A percentile compares a stretch with the other conserved stretches of the same genome.
Evolutionary conservation across 805 yeast species (phyloP).

Genomic region (Yarrowia porcina): DNA sequence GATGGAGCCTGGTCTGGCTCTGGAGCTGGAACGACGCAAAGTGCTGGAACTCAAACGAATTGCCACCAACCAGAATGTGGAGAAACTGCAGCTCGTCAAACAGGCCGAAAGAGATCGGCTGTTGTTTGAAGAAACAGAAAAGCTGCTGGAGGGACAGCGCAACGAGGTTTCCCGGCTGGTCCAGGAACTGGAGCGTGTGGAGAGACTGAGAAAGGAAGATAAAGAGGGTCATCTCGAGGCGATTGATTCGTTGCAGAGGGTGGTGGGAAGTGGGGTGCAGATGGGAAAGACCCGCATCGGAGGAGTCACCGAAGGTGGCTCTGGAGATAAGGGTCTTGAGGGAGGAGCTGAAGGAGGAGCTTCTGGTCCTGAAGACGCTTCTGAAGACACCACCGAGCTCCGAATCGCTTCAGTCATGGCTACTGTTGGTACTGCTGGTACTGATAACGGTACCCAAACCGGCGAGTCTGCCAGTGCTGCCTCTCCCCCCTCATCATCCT

Average conservation of each 20-base stretch:
- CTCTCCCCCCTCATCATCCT: no score
- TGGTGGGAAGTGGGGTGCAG: not conserved
- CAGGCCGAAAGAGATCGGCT: constrained; percentile 8
- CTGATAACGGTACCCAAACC: no score
- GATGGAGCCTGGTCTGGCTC: not conserved
- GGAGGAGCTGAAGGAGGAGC: not conserved
- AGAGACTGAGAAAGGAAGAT: not conserved
- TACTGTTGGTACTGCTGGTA: no score
- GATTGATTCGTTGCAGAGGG: not conserved
- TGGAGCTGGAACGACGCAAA: constrained; percentile 17
- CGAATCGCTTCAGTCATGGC: no score
- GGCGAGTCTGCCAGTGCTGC: no score
- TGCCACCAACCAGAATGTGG: constrained; percentile 7
- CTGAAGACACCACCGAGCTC: no score
- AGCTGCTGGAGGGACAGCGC: not conserved
- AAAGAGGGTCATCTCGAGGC: not conserved
- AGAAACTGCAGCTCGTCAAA: constrained; percentile 5
- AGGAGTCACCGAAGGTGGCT: no score
- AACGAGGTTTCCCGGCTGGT: not conserved
- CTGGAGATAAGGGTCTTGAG: no score
- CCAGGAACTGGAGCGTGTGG: constrained; percentile 10
- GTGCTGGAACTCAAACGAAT: constrained; percentile 20
- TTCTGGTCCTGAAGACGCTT: no score
- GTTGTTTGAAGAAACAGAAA: constrained; percentile 9
- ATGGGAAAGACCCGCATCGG: not conserved